Evolutionary conservation across 805 yeast species (phyloP), one percentile per base, ranked within the genome.

Genomic region (Metschnikowia santaceciliae): DNA sequence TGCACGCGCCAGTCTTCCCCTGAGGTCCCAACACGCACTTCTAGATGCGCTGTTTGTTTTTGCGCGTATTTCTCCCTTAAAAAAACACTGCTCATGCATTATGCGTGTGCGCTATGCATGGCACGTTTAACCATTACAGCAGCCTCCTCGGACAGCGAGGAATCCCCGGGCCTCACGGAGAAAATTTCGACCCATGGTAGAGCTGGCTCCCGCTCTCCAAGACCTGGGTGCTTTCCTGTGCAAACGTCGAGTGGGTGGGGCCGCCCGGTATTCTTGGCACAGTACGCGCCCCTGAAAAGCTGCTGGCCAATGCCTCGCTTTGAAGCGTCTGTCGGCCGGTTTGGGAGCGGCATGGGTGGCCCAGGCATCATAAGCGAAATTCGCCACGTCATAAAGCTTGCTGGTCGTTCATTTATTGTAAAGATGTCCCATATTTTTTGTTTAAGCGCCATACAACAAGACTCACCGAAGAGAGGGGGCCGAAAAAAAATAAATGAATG

Each of bases 71-170:
- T 42, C 30, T 33, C 46, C 30, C 46, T 17, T 17, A 42, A 42
- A 42, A 32, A 32, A 42, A 22, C 38, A 42, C 35, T 42, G 46
- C 46, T 32, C 38, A 33, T 42, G 46, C 46, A 42, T 42, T 30
- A 22, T 42, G 38, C 38, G 38, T 19, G 38, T 20, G 38, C 37
- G 19, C 46, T 14, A 33, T 42, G 46, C 46, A 42, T 32, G 46
- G 22, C 32, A 42, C 32, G 46, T 15, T 42, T 32, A 19, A 32
- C 32, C 35, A 19, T 42, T 14, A 20, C 7, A n/a, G 42, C 42
- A 39, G 43, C 34, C 14, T 19, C 11, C 15, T 33, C 36, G 30
- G 20, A 20, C 37, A n/a, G 23, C 37, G 36, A 23, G 38, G 30
- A 42, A 33, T 32, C n/a, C 13, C 32, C 46, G 38, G 38, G n/a